Conservation (phyloP, 2,329 filamentous ascomycete species). For the Xylaria sp. region DNA sequence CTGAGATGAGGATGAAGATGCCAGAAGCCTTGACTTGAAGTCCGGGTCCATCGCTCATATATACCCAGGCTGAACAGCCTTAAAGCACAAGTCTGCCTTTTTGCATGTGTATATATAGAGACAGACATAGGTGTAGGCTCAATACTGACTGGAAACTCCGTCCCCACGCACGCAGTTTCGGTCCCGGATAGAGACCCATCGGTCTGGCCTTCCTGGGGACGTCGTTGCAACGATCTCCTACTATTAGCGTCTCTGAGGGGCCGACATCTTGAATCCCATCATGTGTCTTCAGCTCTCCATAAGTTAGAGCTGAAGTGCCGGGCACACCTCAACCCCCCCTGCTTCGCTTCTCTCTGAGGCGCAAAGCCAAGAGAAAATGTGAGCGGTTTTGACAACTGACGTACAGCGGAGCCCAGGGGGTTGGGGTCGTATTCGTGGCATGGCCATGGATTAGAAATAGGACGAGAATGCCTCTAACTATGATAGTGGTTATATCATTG, state of each 20-base stretch:
- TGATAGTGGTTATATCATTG: background rate
- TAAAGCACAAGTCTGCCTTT: background rate
- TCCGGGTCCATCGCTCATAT: background rate
- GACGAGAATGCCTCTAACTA: constrained; percentile 3
- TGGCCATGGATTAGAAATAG: constrained; percentile 15
- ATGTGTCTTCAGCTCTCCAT: constrained; percentile 16
- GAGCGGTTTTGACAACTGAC: background rate
- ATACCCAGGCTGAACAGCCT: background rate
- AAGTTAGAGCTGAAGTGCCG: background rate
- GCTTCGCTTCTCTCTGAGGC: background rate
- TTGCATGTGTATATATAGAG: background rate
- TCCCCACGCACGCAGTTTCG: constrained; percentile 2
- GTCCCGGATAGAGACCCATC: background rate
- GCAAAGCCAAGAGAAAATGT: background rate
- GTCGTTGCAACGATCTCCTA: constrained; percentile 5
- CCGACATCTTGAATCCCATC: constrained; percentile 5
- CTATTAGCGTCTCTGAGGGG: constrained; percentile 22
- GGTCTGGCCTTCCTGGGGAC: background rate
- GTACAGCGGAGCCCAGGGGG: background rate
- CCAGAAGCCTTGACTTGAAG: background rate
- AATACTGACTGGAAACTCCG: background rate
- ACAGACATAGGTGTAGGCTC: background rate
- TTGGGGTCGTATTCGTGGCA: constrained; percentile 16
- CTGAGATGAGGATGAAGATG: background rate
- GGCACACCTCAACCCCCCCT: background rate